These are phyloP conservation scores for Corynespora cassiicola DNA, from an alignment of 2,329 filamentous ascomycete species.

Conservation along the genomic window DNA sequence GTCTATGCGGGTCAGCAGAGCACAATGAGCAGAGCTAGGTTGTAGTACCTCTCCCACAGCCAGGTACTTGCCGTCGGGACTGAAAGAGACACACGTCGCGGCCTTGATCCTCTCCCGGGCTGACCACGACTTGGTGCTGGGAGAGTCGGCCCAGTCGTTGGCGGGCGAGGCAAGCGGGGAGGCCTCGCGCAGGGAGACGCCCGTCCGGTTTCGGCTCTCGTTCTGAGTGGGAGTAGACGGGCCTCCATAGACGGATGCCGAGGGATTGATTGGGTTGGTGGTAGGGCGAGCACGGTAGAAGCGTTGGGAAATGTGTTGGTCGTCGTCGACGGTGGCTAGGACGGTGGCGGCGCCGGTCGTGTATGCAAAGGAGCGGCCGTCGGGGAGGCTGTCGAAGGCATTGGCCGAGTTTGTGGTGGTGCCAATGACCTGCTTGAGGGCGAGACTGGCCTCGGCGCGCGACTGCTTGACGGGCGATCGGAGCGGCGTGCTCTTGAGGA, in stretches of 20 bases:
- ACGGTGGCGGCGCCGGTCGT: slow-evolving; percentile 95
- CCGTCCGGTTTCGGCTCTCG: slow-evolving; percentile 65
- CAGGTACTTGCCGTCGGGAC: slow-evolving; percentile 83
- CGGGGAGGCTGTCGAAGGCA: slow-evolving; percentile 81
- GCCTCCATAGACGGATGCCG: slow-evolving; percentile 59
- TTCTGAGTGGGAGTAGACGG: slow-evolving; percentile 61
- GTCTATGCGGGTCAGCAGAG: slow-evolving; percentile 60
- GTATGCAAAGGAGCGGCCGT: slow-evolving; percentile 78
- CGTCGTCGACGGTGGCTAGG: slow-evolving; percentile 77
- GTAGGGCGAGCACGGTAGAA: slow-evolving; percentile 88
- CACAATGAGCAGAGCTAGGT: not conserved
- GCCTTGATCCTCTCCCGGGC: slow-evolving; percentile 93
- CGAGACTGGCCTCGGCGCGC: slow-evolving; percentile 61
- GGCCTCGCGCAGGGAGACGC: slow-evolving; percentile 58
- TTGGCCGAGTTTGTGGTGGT: slow-evolving; percentile 86
- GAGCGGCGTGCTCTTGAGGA: slow-evolving; percentile 63
- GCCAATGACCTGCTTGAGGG: slow-evolving; percentile 84
- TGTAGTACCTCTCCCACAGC: slow-evolving; percentile 79
- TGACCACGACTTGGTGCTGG: slow-evolving; percentile 76
- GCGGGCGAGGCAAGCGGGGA: slow-evolving; percentile 55
- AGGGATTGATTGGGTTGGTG: slow-evolving; percentile 69
- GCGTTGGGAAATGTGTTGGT: slow-evolving; percentile 71
- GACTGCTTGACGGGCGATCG: slow-evolving; percentile 66
- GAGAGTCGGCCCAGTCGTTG: slow-evolving; percentile 64
- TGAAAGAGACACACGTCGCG: slow-evolving; percentile 88